phyloP scores from a whole-genome alignment of 2,329 filamentous ascomycete species.

The Ambrosiella xylebori region DNA sequence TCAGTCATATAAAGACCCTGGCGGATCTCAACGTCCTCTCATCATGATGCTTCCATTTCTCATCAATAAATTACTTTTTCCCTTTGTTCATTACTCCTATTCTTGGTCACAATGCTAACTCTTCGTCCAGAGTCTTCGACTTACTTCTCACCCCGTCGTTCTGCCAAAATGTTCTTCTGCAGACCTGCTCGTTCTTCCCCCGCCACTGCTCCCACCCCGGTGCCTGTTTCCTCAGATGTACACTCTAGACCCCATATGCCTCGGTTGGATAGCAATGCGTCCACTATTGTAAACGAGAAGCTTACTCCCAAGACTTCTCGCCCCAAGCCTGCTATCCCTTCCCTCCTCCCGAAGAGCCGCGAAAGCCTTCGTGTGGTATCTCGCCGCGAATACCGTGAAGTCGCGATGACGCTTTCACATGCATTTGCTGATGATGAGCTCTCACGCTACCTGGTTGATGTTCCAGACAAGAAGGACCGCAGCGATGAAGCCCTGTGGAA shows the following conservation, averaged over 20 bases:
- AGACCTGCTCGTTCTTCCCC: not conserved
- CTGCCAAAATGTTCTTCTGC: slow-evolving; percentile 3
- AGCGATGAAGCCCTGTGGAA: slow-evolving; percentile 55
- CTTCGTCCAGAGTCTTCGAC: not conserved
- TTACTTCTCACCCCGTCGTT: not conserved
- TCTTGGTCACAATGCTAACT: not conserved
- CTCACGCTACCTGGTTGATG: slow-evolving; percentile 57
- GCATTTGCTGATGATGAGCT: slow-evolving; percentile 63
- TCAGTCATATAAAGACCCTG: not conserved
- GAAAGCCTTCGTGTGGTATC: slow-evolving; percentile 24
- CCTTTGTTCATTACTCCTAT: not conserved
- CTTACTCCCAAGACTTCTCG: slow-evolving; percentile 28
- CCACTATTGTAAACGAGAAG: slow-evolving; percentile 18
- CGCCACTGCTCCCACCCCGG: not conserved
- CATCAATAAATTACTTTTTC: not conserved
- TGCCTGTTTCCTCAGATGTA: no score
- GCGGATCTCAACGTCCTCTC: not conserved
- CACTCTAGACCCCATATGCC: slow-evolving; percentile 25
- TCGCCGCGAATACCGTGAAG: slow-evolving; percentile 52
- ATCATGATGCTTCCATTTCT: not conserved
- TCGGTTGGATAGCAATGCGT: slow-evolving; percentile 20
- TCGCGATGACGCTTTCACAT: slow-evolving; percentile 54
- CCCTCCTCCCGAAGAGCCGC: slow-evolving; percentile 34
- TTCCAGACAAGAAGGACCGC: slow-evolving; percentile 46
- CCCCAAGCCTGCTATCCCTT: slow-evolving; percentile 23